Evolutionary conservation across 495 filamentous ascomycete genomes (phyloP).

Genomic region (Viridothelium virens): DNA sequence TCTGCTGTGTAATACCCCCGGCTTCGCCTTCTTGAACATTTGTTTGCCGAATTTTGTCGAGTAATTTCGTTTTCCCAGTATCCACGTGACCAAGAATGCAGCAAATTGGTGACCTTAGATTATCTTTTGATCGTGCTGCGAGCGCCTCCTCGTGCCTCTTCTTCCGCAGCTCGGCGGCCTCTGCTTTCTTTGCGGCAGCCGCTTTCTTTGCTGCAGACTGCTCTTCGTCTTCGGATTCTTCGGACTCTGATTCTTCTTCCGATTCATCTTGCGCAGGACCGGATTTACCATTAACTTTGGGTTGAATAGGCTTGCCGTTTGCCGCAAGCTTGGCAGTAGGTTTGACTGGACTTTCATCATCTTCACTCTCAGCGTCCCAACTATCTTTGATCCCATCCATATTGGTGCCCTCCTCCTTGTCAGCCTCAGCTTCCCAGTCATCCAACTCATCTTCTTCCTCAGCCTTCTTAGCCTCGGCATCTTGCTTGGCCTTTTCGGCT

Average conservation of each 20-base stretch:
- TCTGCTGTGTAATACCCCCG: constrained; percentile 99
- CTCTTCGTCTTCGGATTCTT: constrained; percentile 57
- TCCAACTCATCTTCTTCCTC: constrained; percentile 56
- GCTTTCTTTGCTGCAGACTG: constrained; percentile 58
- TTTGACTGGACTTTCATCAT: constrained; percentile 39
- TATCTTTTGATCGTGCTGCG: constrained; percentile 83
- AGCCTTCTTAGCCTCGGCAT: constrained; percentile 51
- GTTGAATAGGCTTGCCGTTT: constrained; percentile 32
- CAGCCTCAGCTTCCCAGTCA: constrained; percentile 84
- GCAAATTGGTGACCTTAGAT: constrained; percentile 96
- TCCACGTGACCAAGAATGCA: constrained; percentile 99
- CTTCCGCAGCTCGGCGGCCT: constrained; percentile 81
- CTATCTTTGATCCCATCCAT: constrained; percentile 79
- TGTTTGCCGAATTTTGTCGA: constrained; percentile 98
- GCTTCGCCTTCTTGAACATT: constrained; percentile 99
- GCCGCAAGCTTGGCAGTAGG: constrained; percentile 31
- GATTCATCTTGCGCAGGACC: constrained; percentile 36
- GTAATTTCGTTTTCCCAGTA: constrained; percentile 97
- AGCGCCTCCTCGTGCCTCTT: constrained; percentile 85
- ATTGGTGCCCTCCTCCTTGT: constrained; percentile 57
- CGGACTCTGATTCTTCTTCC: constrained; percentile 50
- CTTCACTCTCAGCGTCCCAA: constrained; percentile 85
- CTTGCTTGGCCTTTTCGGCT: constrained; percentile 39
- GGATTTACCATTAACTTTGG: constrained; percentile 23
- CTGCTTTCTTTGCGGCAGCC: constrained; percentile 69